Evolutionary conservation across 306 rosid genomes (phyloP), one percentile per base, ranked within the genome.

Genomic region (Vigna hirtella): DNA sequence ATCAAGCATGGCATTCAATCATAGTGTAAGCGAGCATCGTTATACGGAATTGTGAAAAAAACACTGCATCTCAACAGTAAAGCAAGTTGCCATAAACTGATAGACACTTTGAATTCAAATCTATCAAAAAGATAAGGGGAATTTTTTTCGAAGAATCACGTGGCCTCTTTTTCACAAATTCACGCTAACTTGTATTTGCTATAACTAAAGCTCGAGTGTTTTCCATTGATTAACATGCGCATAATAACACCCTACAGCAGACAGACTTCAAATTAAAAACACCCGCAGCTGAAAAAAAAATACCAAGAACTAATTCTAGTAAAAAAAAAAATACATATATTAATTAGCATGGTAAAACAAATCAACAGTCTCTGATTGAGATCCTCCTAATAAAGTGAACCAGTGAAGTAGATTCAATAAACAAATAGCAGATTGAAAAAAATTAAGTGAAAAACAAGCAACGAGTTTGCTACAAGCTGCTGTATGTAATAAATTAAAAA

Each of bases 311-410:
- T 43, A 34, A 82, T 57, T 48, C 72, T 10, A 61, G 20, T 6
- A 36, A 56, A 40, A 78, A 36, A n/a, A 55, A 30, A 78, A 30
- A 30, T 30, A 30, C 4, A 30, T 30, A 30, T 30, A 55, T 20
- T 36, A 72, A 76, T 38, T 7, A 59, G 53, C 30, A 65, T 11
- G 68, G 68, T 56, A 36, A 72, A 77, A 28, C 11, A 18, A 9
- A 52, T 59, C 62, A 76, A 82, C 14, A 5, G 6, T 47, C 59
- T 38, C 50, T 1, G 66, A 85, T 43, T 74, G 40, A 82, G 78
- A 82, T 79, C 69, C 63, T 50, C 77, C 53, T 5, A 50, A 20
- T 57, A 73, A 0, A 77, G 78, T 49, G 68, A 13, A 32, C 38
- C 49, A 38, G 12, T n/a, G 38, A 45, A 74, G 67, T 55, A 74